Evolutionary conservation across 2,329 filamentous ascomycete species (phyloP), one percentile per base, ranked within the genome.

Genomic region (Cercospora sp.): DNA sequence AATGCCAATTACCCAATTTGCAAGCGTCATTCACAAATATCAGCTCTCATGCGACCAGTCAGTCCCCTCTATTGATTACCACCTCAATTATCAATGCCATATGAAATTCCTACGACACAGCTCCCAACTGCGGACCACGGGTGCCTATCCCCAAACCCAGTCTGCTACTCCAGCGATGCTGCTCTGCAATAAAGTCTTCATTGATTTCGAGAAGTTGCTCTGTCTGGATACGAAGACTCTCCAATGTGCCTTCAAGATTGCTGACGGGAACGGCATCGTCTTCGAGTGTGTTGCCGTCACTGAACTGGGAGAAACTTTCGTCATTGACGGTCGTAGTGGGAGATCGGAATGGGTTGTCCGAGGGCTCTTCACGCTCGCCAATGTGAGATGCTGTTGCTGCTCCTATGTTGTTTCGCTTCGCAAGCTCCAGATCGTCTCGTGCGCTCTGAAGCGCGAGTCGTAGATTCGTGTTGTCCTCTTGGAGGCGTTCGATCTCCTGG

Each of bases 131-230:
- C 51, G 64, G 61, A 23, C 60, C 68, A 57, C 33, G 48, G n/a
- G 62, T 30, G 31, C 48, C 33, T 3, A 53, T 30, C 1, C 48
- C 33, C 18, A 70, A 48, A 13, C 59, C 65, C 20, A 72, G 61
- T 63, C 59, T 69, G 20, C 66, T 63, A 53, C 69, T 70, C 75
- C 75, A 76, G 7, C 75, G 69, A 36, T 65, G 65, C 63, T 77
- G 74, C 70, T 78, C 76, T 10, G 68, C 68, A 16, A 75, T 63
- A 51, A 78, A 78, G 62, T 78, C 77, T 31, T 77, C 73, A 61
- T 78, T 78, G 64, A 78, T 72, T 67, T 78, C 77, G 18, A 77
- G 62, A 60, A 78, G 64, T 60, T 78, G 77, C 66, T 76, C 74
- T 3, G 76, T 77, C 60, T 78, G 77, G 45, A 78, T 63, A 10